These are phyloP conservation scores for Phytophthora hybrid DNA, from an alignment of 352 stramenopile genomes.

Conservation along the genomic window DNA sequence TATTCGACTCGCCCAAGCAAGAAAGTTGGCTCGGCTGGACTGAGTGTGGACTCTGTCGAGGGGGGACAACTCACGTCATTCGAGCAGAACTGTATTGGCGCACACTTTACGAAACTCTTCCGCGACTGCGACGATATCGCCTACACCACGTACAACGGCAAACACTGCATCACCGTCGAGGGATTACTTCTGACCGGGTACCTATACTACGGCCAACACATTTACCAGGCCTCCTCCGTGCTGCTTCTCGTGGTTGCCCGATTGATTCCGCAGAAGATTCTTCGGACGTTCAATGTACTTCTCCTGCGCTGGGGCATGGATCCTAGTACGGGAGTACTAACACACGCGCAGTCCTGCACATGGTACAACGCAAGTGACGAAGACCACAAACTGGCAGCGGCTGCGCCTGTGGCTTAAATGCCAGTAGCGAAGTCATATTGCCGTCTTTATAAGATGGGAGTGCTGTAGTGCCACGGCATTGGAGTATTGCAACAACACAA, in stretches of 20 bases:
- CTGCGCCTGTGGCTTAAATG: no score
- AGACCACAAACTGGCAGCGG: neutral
- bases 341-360: conserved; percentile 6
- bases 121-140: conserved; percentile 21
- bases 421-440: no score
- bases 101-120: conserved; percentile 12
- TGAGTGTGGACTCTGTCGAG: no score
- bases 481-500: no score
- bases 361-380: conserved; percentile 1
- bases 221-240: neutral
- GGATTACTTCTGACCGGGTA: no score
- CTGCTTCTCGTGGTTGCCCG: conserved; percentile 1
- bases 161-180: neutral
- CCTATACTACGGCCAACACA: neutral
- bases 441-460: no score
- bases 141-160: conserved; percentile 8
- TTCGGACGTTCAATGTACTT: conserved; percentile 28
- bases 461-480: no score
- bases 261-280: conserved; percentile 6
- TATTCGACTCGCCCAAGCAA: no score
- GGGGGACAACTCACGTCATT: conserved; percentile 1
- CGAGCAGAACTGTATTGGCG: conserved; percentile 16
- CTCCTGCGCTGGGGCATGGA: conserved; percentile 19
- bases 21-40: no score
- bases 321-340: neutral